These are phyloP conservation scores for Calamus simplicifolius DNA, from an alignment of 176 grass and related monocot genomes.

Conservation along the genomic window DNA sequence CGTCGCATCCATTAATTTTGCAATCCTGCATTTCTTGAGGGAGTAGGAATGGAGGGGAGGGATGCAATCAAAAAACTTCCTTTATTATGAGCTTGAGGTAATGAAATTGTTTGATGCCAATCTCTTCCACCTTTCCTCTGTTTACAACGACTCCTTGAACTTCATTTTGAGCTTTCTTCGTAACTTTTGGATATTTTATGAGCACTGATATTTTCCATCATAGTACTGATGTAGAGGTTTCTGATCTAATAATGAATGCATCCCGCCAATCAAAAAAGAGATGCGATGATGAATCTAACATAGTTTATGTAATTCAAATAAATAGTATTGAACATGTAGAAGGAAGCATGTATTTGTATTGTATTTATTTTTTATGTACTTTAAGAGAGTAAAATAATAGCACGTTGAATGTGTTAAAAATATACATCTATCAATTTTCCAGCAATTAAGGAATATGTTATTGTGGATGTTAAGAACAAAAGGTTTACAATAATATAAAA, in stretches of 20 bases:
- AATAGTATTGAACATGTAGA: too few species aligned
- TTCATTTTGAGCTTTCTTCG: conserved; percentile 23
- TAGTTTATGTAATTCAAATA: too few species aligned
- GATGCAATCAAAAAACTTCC: conserved; percentile 23
- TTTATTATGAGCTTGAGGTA: conserved; percentile 23
- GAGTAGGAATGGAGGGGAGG: conserved; percentile 1
- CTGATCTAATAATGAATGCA: conserved; percentile 18
- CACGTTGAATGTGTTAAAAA: too few species aligned
- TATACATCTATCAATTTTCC: too few species aligned
- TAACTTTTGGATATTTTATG: conserved; percentile 3
- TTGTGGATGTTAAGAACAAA: too few species aligned
- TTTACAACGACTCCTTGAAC: conserved; percentile 12
- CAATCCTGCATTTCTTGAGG: conserved; percentile 6
- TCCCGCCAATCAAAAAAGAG: background rate
- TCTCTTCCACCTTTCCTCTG: conserved; percentile 1
- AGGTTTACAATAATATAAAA: too few species aligned
- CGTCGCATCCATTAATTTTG: conserved; percentile 15
- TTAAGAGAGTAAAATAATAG: too few species aligned
- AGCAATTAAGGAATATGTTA: too few species aligned
- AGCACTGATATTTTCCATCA: too few species aligned
- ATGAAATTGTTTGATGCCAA: conserved; percentile 1
- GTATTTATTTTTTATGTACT: too few species aligned
- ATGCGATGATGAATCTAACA: too few species aligned
- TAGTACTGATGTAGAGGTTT: background rate
- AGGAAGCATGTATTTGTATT: too few species aligned